Conservation (phyloP, 371 early-diverging fungal genomes). For the Choanephora cucurbitarum region DNA sequence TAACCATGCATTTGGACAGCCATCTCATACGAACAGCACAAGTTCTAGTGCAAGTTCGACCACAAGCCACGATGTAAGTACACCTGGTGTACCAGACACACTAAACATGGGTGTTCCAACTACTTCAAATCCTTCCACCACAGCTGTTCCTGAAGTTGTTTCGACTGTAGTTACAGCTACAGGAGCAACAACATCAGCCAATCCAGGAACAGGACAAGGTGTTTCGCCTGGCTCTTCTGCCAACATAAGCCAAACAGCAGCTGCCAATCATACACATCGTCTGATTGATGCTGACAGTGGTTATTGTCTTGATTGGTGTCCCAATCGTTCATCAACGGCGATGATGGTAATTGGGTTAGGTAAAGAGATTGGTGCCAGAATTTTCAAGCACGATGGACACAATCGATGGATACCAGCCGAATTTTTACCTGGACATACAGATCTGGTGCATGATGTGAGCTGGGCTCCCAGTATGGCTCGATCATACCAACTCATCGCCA, state of each 20-base stretch:
- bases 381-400: constrained; percentile 61
- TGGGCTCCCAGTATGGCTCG: constrained; percentile 91
- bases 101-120: constrained; percentile 5
- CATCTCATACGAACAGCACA: constrained; percentile 40
- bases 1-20: constrained; percentile 13
- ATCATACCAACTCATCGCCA: constrained; percentile 90
- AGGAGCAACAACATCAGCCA: neutral
- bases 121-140: neutral
- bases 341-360: constrained; percentile 92
- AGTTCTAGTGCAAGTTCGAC: constrained; percentile 39
- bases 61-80: constrained; percentile 38
- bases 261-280: constrained; percentile 17
- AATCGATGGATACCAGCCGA: constrained; percentile 73
- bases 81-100: constrained; percentile 32
- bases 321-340: constrained; percentile 71
- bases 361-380: constrained; percentile 76
- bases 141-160: no score
- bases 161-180: no score
- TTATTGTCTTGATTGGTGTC: constrained; percentile 90
- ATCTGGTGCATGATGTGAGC: constrained; percentile 77
- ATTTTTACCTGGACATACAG: constrained; percentile 66
- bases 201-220: constrained; percentile 18
- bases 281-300: constrained; percentile 61
- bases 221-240: constrained; percentile 31
- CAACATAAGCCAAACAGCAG: constrained; percentile 15